Percentiles rank a stretch among this genome's conserved stretches.
Evolutionary conservation across 2,329 filamentous ascomycete genomes (phyloP).

Genomic region (Beauveria sp.): DNA sequence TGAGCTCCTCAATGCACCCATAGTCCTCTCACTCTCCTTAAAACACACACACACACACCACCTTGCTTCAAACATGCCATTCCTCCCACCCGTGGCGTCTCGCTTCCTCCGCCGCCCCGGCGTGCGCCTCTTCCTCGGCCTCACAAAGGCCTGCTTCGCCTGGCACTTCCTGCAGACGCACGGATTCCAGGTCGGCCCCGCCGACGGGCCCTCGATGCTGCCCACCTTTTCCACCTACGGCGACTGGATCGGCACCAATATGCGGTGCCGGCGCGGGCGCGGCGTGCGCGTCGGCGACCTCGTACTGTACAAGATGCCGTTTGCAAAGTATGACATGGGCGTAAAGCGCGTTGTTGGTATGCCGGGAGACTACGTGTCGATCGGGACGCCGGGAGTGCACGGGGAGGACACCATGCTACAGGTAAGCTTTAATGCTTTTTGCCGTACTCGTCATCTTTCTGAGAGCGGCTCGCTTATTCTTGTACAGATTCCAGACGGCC

Average conservation of each 20-base stretch:
- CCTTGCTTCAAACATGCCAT: not conserved
- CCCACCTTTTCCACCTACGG: slow-evolving; percentile 66
- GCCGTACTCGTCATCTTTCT: not conserved
- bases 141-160: not conserved
- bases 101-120: not conserved
- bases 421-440: slow-evolving; percentile 32
- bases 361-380: slow-evolving; percentile 67
- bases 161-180: slow-evolving; percentile 45
- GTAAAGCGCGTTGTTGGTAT: slow-evolving; percentile 76
- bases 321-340: slow-evolving; percentile 50
- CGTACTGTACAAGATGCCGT: slow-evolving; percentile 69
- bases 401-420: slow-evolving; percentile 53
- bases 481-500: slow-evolving; percentile 74
- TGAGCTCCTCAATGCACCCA: not conserved
- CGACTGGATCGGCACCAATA: slow-evolving; percentile 63
- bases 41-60: no score
- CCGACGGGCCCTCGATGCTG: slow-evolving; percentile 77
- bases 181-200: slow-evolving; percentile 50
- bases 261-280: slow-evolving; percentile 61
- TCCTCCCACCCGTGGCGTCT: not conserved
- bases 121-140: not conserved
- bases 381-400: slow-evolving; percentile 50
- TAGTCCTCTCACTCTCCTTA: not conserved
- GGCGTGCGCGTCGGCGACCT: slow-evolving; percentile 69
- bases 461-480: not conserved